Base-by-base conservation (phyloP, 208 protist species). In the Trypanosoma platydactyli region DNA sequence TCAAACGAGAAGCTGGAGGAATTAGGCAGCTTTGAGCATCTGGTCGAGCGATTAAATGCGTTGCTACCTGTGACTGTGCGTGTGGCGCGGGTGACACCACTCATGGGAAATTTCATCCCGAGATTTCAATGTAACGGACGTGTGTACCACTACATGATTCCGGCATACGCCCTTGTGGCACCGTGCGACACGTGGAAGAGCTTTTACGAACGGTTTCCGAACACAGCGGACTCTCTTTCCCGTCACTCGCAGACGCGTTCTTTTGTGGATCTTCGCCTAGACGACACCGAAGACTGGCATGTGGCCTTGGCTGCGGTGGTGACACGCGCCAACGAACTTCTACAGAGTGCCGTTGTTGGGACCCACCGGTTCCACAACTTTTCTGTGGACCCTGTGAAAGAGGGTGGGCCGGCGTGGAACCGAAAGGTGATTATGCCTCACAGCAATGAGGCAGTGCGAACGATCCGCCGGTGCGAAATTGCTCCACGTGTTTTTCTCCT, bases 281-380 rank as follows among this genome's bases (percentile, higher is more conserved):
- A 25, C 46, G 53, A 66, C n/a, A 33, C 49, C 1, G 68, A 73
- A 40, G 33, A 72, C 22, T 88, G 77, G 77, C 27, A 81, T 55
- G 27, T 22, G 5, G 72, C 60, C 15, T 41, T 89, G 33, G 42
- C 64, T 13, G 63, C 40, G 41, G 68, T 30, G 33, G 57, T 89
- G 5, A 52, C 52, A 6, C 49, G 53, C 22, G 85, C 72, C 44
- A 95, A 95, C 56, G 50, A 69, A 3, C 27, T 89, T 25, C 61
- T 95, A 16, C 40, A 41, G 1, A 18, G 27, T 12, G 72, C 79
- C 52, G 75, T 91, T 38, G 81, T 86, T 18, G 86, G 86, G 12
- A 66, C 77, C 4, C 86, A 89, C 27, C 86, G 86, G 24, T 95
- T 93, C 71, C 89, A 95, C 75, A 95, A 92, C 74, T 95, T 91